phyloP scores from a whole-genome alignment of 2,329 filamentous ascomycete species.

The Hymenoscyphus linearis region DNA sequence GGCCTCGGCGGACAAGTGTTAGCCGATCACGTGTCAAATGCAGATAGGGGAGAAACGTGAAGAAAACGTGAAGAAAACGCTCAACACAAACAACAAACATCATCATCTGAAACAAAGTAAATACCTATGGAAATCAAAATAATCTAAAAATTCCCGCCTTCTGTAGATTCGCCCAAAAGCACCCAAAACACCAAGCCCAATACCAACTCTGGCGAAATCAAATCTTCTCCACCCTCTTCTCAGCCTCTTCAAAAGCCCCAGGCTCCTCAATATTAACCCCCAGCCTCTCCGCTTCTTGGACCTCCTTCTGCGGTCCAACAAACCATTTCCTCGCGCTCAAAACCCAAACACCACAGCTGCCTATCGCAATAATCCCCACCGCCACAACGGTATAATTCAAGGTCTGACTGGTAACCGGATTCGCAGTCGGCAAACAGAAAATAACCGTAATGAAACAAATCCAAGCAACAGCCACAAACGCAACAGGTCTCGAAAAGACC shows the following conservation, averaged over 20 bases:
- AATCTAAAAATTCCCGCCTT: no score
- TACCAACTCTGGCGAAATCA: not conserved
- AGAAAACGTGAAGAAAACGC: no score
- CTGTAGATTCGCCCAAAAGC: no score
- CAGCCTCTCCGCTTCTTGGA: slow-evolving; percentile 43
- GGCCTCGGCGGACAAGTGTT: no score
- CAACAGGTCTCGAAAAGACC: slow-evolving; percentile 41
- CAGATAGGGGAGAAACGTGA: no score
- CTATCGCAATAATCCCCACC: slow-evolving; percentile 50
- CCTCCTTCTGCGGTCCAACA: slow-evolving; percentile 48
- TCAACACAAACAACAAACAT: no score
- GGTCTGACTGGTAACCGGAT: slow-evolving; percentile 51
- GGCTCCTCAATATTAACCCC: slow-evolving; percentile 40
- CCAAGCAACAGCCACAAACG: slow-evolving; percentile 44
- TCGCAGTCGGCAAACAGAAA: slow-evolving; percentile 51
- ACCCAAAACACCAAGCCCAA: not conserved
- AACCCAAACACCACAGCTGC: slow-evolving; percentile 44
- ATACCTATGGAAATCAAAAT: no score
- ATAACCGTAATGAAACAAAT: slow-evolving; percentile 51
- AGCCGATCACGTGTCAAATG: no score
- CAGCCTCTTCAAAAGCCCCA: slow-evolving; percentile 24
- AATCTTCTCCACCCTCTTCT: slow-evolving; percentile 8
- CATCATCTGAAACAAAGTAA: no score
- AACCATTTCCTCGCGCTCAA: slow-evolving; percentile 51
- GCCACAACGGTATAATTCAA: slow-evolving; percentile 56